Percentiles rank a stretch among this genome's conserved stretches.
These are phyloP conservation scores for Scorias spongiosa DNA, from an alignment of 2,329 filamentous ascomycete genomes.

Conservation along the genomic window DNA sequence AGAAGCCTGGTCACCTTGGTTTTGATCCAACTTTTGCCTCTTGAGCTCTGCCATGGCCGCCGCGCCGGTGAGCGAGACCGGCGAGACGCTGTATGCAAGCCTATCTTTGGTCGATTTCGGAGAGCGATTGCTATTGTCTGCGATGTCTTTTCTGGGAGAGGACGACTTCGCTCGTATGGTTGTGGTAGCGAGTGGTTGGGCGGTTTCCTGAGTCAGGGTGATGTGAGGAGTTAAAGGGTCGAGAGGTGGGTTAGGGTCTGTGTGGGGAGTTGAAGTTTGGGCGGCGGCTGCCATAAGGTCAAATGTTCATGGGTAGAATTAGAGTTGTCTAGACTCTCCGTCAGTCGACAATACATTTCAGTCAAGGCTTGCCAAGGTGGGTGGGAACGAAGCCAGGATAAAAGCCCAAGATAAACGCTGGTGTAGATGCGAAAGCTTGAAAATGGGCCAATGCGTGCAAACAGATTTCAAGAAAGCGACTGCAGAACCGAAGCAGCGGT, in stretches of 20 bases:
- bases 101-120: not conserved
- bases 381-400: too few species aligned
- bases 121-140: not conserved
- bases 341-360: too few species aligned
- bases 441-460: too few species aligned
- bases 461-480: too few species aligned
- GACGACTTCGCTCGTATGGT: not conserved
- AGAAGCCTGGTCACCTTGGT: slow-evolving; percentile 17
- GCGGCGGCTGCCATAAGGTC: not conserved
- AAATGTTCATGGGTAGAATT: not conserved
- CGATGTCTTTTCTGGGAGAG: not conserved
- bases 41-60: slow-evolving; percentile 34
- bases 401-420: too few species aligned
- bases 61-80: slow-evolving; percentile 26
- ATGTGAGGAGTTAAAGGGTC: not conserved
- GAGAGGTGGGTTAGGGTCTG: not conserved
- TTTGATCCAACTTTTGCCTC: slow-evolving; percentile 21
- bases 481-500: too few species aligned
- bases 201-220: not conserved
- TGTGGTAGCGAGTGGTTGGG: not conserved
- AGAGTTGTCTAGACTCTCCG: too few species aligned
- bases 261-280: not conserved
- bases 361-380: too few species aligned
- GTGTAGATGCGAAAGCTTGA: too few species aligned
- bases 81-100: not conserved